Percentiles rank a stretch among this genome's conserved stretches.
These are phyloP conservation scores for Podaxis mareebaensis DNA, from an alignment of 768 basidiomycete genomes.

Conservation along the genomic window DNA sequence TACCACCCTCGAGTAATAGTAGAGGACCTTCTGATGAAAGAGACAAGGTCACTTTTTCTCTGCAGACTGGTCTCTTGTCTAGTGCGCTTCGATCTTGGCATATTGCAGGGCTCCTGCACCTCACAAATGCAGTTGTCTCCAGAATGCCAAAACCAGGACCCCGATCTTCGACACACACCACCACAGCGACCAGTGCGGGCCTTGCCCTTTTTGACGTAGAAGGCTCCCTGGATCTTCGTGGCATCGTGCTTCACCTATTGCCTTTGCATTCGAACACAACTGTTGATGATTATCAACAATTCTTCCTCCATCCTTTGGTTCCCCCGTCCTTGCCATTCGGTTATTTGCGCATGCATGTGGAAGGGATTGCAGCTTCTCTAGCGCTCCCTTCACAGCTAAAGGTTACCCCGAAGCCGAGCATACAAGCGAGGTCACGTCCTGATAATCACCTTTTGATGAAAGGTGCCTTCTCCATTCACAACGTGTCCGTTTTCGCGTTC, in stretches of 20 bases:
- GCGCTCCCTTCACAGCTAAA: conserved; percentile 23
- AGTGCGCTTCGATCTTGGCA: conserved; percentile 60
- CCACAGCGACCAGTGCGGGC: neutral
- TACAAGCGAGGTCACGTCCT: neutral
- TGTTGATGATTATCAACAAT: conserved; percentile 29
- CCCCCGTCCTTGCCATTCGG: conserved; percentile 51
- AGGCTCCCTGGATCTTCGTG: conserved; percentile 25
- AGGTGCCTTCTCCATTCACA: conserved; percentile 31
- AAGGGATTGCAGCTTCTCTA: conserved; percentile 34
- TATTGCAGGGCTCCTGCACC: conserved; percentile 46
- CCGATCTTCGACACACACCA: neutral
- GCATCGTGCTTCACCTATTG: conserved; percentile 50
- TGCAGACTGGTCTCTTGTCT: conserved; percentile 48
- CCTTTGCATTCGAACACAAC: conserved; percentile 32
- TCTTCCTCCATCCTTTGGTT: conserved; percentile 60
- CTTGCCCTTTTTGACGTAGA: conserved; percentile 7
- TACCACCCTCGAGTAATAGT: conserved; percentile 31
- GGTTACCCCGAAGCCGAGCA: no score
- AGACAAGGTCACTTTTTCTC: conserved; percentile 30
- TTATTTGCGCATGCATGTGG: conserved; percentile 57
- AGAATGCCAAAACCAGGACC: neutral
- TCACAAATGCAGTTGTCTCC: conserved; percentile 33
- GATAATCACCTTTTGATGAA: neutral
- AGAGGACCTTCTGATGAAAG: neutral
- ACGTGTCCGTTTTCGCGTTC: conserved; percentile 62